Percentiles rank a stretch among this genome's conserved stretches.
Conservation (phyloP, 208 protist genomes). For the Kentomonas sorsogonicus region DNA sequence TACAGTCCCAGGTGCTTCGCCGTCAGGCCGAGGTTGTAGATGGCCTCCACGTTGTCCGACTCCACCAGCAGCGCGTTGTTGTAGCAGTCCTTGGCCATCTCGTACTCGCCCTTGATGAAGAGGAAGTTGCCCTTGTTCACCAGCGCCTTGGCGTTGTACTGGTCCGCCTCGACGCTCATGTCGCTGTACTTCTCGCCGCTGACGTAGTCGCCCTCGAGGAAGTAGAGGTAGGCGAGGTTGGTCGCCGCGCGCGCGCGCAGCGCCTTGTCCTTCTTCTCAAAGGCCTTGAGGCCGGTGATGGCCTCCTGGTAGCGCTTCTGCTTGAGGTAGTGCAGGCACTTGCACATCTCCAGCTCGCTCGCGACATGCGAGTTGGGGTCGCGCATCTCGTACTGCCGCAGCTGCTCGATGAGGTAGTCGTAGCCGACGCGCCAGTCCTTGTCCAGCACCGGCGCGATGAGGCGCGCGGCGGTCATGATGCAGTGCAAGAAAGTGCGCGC, state of each 20-base stretch:
- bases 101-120: constrained; percentile 85
- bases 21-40: constrained; percentile 95
- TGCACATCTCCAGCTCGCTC: constrained; percentile 94
- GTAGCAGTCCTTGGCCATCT: constrained; percentile 92
- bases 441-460: constrained; percentile 93
- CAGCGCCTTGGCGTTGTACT: constrained; percentile 96
- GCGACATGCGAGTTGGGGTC: constrained; percentile 84
- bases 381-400: constrained; percentile 87
- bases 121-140: constrained; percentile 97
- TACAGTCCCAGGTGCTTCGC: constrained; percentile 88
- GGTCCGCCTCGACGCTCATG: constrained; percentile 90
- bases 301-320: constrained; percentile 91
- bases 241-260: constrained; percentile 91
- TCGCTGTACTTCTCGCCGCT: constrained; percentile 95
- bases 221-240: constrained; percentile 97
- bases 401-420: constrained; percentile 93
- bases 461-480: constrained; percentile 89
- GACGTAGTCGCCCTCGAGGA: constrained; percentile 95
- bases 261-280: constrained; percentile 94
- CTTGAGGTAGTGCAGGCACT: constrained; percentile 93
- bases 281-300: constrained; percentile 91
- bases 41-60: constrained; percentile 95
- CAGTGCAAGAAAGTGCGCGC: constrained; percentile 75
- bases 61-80: constrained; percentile 94
- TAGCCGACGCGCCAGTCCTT: constrained; percentile 91